These are phyloP conservation scores for Trametes versicolor DNA, from an alignment of 1,284 basidiomycete species.

Conservation along the genomic window DNA sequence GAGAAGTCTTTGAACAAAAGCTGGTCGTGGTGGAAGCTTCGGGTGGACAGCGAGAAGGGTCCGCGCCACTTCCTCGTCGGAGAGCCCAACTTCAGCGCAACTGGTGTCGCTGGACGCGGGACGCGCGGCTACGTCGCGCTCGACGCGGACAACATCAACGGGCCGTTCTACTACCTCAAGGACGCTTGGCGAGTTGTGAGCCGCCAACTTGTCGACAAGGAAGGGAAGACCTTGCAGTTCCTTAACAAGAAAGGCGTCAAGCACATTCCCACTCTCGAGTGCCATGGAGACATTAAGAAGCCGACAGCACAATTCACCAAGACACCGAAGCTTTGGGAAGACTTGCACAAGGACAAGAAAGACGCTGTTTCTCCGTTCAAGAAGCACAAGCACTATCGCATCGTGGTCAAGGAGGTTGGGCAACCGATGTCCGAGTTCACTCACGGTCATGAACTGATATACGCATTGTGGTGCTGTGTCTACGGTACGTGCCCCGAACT, in stretches of 20 bases:
- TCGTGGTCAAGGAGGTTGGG: neutral
- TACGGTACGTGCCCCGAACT: neutral
- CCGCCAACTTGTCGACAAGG: conserved; percentile 1
- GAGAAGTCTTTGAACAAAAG: neutral
- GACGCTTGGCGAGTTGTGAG: conserved; percentile 2
- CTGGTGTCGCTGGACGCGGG: conserved; percentile 1
- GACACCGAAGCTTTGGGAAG: neutral
- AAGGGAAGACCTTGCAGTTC: neutral
- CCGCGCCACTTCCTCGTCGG: neutral
- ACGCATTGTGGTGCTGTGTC: neutral
- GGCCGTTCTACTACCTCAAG: conserved; percentile 12
- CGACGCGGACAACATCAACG: neutral
- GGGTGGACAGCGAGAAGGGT: neutral
- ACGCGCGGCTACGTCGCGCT: neutral
- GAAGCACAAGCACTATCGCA: conserved; percentile 2
- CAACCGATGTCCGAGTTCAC: neutral
- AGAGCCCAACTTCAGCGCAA: neutral
- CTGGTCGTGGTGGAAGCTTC: conserved; percentile 9
- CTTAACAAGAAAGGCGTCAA: neutral
- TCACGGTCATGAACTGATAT: neutral
- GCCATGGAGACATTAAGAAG: neutral
- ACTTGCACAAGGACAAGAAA: neutral
- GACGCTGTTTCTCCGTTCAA: neutral
- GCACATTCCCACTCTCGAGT: conserved; percentile 4
- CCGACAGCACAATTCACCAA: neutral